Percentiles rank a stretch among this genome's conserved stretches.
These are phyloP conservation scores for Kewa caespitosa DNA, from an alignment of 179 eudicot species.

Conservation along the genomic window DNA sequence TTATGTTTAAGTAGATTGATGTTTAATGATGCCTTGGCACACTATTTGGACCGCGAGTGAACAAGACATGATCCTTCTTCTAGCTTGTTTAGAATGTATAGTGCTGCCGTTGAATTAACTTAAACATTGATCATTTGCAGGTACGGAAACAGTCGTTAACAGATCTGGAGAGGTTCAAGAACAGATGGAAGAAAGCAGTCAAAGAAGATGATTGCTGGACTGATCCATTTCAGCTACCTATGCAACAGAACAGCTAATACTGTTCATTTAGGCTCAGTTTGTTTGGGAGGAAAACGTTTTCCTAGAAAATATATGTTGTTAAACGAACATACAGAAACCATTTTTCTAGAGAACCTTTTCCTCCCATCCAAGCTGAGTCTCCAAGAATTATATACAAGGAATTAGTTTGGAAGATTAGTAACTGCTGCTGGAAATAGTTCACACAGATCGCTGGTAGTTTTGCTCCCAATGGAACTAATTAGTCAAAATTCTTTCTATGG, in stretches of 20 bases:
- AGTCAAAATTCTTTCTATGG: neutral
- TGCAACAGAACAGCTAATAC: slow-evolving; percentile 15
- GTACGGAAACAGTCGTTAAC: slow-evolving; percentile 45
- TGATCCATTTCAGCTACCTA: slow-evolving; percentile 44
- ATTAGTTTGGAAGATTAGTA: slow-evolving; percentile 5
- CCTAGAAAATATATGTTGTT: too few species aligned
- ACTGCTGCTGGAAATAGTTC: slow-evolving; percentile 3
- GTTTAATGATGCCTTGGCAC: neutral
- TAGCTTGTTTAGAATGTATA: neutral
- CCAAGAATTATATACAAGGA: slow-evolving; percentile 8
- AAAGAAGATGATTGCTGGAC: slow-evolving; percentile 53
- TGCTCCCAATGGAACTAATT: neutral
- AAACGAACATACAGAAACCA: too few species aligned
- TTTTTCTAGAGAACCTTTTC: too few species aligned
- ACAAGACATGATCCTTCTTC: too few species aligned
- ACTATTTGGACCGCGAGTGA: too few species aligned
- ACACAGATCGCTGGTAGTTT: slow-evolving; percentile 13
- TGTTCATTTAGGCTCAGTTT: neutral
- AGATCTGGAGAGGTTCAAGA: slow-evolving; percentile 56
- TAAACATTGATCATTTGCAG: slow-evolving; percentile 34
- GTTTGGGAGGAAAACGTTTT: too few species aligned
- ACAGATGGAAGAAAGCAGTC: slow-evolving; percentile 56
- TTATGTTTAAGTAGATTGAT: too few species aligned
- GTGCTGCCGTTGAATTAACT: neutral
- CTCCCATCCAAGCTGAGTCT: too few species aligned